phyloP scores from a whole-genome alignment of 2,329 filamentous ascomycete species.

The Arthrobotrys conoides region DNA sequence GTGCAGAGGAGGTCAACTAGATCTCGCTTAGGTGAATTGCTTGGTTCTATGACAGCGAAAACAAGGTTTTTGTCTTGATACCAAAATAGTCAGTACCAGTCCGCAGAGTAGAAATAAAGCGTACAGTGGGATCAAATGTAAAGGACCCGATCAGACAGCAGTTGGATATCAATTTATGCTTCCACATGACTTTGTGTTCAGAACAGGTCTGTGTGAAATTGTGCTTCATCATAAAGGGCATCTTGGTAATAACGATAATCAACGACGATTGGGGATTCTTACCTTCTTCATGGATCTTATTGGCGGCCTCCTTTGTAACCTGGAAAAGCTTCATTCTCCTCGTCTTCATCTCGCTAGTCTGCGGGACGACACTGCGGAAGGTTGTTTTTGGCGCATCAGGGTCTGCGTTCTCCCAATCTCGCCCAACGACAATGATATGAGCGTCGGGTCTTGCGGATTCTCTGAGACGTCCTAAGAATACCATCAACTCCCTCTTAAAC shows the following conservation, averaged over 20 bases:
- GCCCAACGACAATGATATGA: slow-evolving; percentile 62
- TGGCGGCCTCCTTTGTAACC: slow-evolving; percentile 60
- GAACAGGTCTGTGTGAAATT: slow-evolving; percentile 62
- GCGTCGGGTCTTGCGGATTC: slow-evolving; percentile 61
- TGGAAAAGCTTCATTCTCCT: slow-evolving; percentile 58
- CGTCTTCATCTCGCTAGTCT: slow-evolving; percentile 29
- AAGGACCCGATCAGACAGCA: slow-evolving; percentile 58
- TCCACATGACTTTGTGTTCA: slow-evolving; percentile 59
- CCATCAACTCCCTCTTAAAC: slow-evolving; percentile 59
- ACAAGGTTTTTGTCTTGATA: slow-evolving; percentile 49
- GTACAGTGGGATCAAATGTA: neutral
- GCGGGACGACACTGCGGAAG: slow-evolving; percentile 37
- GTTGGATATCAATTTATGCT: slow-evolving; percentile 60
- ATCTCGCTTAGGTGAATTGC: slow-evolving; percentile 46
- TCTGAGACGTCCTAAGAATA: slow-evolving; percentile 62
- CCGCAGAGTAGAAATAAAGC: neutral
- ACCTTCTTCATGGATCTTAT: slow-evolving; percentile 50
- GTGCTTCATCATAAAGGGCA: slow-evolving; percentile 59
- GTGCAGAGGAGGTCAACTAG: slow-evolving; percentile 55
- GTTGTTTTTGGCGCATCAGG: slow-evolving; percentile 39
- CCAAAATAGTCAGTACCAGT: neutral
- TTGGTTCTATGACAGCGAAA: slow-evolving; percentile 39
- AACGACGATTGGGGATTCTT: slow-evolving; percentile 1
- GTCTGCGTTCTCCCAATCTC: slow-evolving; percentile 55
- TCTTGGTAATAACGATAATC: neutral